Conservation (phyloP, 768 basidiomycete genomes). For the Harrya chromipes region DNA sequence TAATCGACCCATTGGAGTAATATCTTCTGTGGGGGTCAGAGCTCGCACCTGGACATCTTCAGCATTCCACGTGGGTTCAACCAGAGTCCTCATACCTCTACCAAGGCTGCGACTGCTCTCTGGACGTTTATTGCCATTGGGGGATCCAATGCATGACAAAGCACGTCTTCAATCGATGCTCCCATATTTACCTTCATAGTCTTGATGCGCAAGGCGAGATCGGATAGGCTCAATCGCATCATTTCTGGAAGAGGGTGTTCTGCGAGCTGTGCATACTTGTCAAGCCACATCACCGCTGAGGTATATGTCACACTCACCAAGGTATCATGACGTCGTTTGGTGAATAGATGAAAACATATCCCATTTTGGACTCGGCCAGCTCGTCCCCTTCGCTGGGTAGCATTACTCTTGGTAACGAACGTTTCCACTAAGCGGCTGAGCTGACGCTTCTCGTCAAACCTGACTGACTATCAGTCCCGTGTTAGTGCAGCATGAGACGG, state of each 20-base stretch:
- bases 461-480: conserved; percentile 26
- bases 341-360: conserved; percentile 94
- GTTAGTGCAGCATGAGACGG: background rate
- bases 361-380: conserved; percentile 90
- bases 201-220: conserved; percentile 87
- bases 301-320: conserved; percentile 42
- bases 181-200: conserved; percentile 90
- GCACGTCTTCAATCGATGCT: conserved; percentile 82
- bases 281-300: background rate
- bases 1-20: conserved; percentile 89
- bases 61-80: background rate
- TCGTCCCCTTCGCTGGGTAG: conserved; percentile 82
- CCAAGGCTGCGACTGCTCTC: conserved; percentile 83
- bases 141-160: conserved; percentile 86
- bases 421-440: conserved; percentile 90
- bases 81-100: conserved; percentile 56
- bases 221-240: conserved; percentile 87
- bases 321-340: conserved; percentile 79
- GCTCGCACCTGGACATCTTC: conserved; percentile 64
- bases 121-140: conserved; percentile 85
- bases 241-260: conserved; percentile 95
- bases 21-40: conserved; percentile 80
- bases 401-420: conserved; percentile 89
- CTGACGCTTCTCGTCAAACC: conserved; percentile 96
- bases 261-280: conserved; percentile 54